Conservation (phyloP, 495 filamentous ascomycete species). For the Aspergillus hancockii region DNA sequence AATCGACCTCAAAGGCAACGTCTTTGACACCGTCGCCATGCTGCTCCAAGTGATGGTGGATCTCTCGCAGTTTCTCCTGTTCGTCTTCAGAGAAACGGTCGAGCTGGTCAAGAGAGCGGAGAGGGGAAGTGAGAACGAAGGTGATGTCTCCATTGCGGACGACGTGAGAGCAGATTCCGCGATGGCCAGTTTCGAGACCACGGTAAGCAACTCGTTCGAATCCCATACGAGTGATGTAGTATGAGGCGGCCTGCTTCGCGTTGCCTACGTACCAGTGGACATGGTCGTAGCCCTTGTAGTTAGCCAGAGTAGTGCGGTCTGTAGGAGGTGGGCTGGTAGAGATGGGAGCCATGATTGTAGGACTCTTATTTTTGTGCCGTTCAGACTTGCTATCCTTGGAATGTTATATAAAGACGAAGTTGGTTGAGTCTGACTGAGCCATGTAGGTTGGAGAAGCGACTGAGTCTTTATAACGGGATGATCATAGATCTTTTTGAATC, state of each 20-base stretch:
- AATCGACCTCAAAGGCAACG: constrained; percentile 88
- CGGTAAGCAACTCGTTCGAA: constrained; percentile 79
- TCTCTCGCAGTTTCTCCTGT: constrained; percentile 59
- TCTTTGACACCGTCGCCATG: constrained; percentile 93
- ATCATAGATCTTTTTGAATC: no score
- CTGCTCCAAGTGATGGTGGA: constrained; percentile 72
- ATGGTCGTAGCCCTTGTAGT: constrained; percentile 84
- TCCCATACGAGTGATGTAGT: constrained; percentile 82
- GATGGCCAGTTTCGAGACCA: constrained; percentile 83
- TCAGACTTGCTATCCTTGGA: background rate
- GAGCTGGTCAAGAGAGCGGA: constrained; percentile 59
- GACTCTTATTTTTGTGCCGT: background rate
- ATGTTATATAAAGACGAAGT: no score
- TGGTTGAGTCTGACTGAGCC: no score
- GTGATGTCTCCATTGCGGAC: constrained; percentile 73
- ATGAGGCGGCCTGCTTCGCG: constrained; percentile 87
- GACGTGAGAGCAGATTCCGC: constrained; percentile 75
- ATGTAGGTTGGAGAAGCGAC: no score
- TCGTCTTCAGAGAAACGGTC: constrained; percentile 55
- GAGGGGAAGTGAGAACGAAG: constrained; percentile 82
- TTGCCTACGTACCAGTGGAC: constrained; percentile 94
- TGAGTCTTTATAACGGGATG: no score
- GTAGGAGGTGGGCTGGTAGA: constrained; percentile 51
- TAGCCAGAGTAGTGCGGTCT: constrained; percentile 30
- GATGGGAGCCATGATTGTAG: constrained; percentile 66